Evolutionary conservation across 1,139 yeast species (phyloP).

Genomic region (Hyphopichia burtonii): DNA sequence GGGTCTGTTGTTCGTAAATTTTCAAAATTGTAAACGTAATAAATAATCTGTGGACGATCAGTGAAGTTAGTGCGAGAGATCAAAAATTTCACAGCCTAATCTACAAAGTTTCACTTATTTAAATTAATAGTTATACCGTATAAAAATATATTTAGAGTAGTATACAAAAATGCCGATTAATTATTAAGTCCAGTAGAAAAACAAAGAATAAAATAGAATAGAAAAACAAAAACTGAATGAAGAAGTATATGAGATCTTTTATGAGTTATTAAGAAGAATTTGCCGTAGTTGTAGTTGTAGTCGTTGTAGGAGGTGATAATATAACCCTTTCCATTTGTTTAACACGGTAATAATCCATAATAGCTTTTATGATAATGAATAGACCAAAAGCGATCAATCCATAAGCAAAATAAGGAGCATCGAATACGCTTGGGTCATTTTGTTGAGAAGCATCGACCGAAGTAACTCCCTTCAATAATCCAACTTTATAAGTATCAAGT

Average conservation of each 20-base stretch:
- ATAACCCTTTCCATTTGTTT: conserved; percentile 71
- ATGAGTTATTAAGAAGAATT: neutral
- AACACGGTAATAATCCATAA: conserved; percentile 73
- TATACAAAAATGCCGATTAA: neutral
- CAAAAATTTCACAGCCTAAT: neutral
- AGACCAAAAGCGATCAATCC: conserved; percentile 68
- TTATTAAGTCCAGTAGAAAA: neutral
- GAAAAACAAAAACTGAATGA: neutral
- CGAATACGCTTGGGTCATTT: conserved; percentile 10
- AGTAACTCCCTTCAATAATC: conserved; percentile 10
- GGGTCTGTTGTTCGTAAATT: neutral
- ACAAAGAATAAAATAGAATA: neutral
- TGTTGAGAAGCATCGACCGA: neutral
- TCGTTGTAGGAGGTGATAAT: conserved; percentile 39
- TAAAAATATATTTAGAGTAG: no score
- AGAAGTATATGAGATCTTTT: neutral
- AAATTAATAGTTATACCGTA: no score
- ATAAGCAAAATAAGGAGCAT: conserved; percentile 53
- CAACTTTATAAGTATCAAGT: conserved; percentile 49
- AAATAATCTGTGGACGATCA: neutral
- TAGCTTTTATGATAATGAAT: conserved; percentile 62
- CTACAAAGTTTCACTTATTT: no score
- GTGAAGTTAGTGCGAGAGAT: neutral
- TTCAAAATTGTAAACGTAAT: neutral
- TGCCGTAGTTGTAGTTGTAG: conserved; percentile 4